These are phyloP conservation scores for Candida taoyuanica DNA, from an alignment of 805 yeast species.

Conservation along the genomic window DNA sequence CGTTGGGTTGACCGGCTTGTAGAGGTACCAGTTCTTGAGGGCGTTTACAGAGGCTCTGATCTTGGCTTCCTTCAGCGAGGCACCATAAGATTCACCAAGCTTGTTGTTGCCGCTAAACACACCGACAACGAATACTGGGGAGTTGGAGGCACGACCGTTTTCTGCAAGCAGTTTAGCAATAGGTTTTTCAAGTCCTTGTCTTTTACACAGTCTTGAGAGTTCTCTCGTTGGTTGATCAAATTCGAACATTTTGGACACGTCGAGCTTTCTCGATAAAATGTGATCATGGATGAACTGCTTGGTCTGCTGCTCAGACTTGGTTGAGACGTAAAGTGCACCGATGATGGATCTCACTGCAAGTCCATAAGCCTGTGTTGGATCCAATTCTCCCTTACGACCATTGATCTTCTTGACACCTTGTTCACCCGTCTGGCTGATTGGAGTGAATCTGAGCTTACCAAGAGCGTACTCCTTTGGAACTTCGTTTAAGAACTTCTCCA, in stretches of 20 bases:
- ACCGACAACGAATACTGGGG: constrained; percentile 88
- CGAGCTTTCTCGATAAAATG: constrained; percentile 78
- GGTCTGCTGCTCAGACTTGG: constrained; percentile 52
- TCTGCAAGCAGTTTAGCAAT: constrained; percentile 83
- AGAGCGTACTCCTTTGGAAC: constrained; percentile 63
- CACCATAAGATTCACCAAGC: constrained; percentile 92
- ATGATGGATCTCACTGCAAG: constrained; percentile 76
- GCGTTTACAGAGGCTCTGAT: constrained; percentile 90
- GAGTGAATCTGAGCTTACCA: constrained; percentile 61
- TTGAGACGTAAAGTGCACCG: constrained; percentile 75
- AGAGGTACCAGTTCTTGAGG: constrained; percentile 86
- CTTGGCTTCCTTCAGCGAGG: constrained; percentile 86
- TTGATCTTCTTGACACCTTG: constrained; percentile 50
- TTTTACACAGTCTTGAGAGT: constrained; percentile 67
- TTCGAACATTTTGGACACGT: constrained; percentile 66
- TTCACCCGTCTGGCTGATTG: constrained; percentile 30
- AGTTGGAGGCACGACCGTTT: constrained; percentile 81
- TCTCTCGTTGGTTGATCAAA: constrained; percentile 86
- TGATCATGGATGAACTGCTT: constrained; percentile 67
- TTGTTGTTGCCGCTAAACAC: constrained; percentile 79
- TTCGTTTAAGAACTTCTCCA: constrained; percentile 62
- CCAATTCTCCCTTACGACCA: constrained; percentile 25
- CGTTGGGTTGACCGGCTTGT: constrained; percentile 65
- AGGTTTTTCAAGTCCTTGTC: constrained; percentile 71
- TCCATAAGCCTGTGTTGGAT: constrained; percentile 39